Conservation (phyloP, 139 green algal species). For the Microglena sp. region DNA sequence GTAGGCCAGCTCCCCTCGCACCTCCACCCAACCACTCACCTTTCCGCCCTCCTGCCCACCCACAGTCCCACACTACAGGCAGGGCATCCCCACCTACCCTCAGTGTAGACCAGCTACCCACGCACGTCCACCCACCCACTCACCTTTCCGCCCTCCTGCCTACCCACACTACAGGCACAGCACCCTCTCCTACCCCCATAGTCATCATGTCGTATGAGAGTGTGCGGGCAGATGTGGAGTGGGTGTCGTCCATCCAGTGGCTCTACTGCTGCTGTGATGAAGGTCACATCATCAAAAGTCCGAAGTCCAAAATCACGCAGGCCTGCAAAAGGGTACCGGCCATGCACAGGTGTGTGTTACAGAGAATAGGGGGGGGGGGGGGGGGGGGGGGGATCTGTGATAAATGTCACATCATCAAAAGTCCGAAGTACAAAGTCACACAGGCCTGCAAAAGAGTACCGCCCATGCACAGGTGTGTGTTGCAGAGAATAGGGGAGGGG, state of each 20-base stretch:
- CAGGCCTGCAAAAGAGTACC: slow-evolving; percentile 39
- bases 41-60: too few relatives aligned
- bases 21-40: too few relatives aligned
- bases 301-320: slow-evolving; percentile 58
- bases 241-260: slow-evolving; percentile 53
- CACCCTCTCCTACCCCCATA: too few relatives aligned
- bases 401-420: slow-evolving; percentile 93
- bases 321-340: slow-evolving; percentile 35
- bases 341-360: slow-evolving; percentile 23
- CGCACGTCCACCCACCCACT: too few relatives aligned
- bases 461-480: slow-evolving; percentile 24
- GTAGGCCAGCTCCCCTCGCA: too few relatives aligned
- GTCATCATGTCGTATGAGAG: slow-evolving; percentile 85
- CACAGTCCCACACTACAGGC: too few relatives aligned
- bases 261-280: slow-evolving; percentile 92
- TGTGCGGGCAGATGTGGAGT: slow-evolving; percentile 71
- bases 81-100: too few relatives aligned
- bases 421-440: slow-evolving; percentile 61
- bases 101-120: too few relatives aligned
- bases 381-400: too few relatives aligned
- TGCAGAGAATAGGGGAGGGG: too few relatives aligned
- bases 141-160: background rate
- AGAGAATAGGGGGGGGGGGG: too few relatives aligned
- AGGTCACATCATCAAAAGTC: slow-evolving; percentile 90
- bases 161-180: background rate